These are phyloP conservation scores for Biscogniauxia marginata DNA, from an alignment of 2,329 filamentous ascomycete species.

Conservation along the genomic window DNA sequence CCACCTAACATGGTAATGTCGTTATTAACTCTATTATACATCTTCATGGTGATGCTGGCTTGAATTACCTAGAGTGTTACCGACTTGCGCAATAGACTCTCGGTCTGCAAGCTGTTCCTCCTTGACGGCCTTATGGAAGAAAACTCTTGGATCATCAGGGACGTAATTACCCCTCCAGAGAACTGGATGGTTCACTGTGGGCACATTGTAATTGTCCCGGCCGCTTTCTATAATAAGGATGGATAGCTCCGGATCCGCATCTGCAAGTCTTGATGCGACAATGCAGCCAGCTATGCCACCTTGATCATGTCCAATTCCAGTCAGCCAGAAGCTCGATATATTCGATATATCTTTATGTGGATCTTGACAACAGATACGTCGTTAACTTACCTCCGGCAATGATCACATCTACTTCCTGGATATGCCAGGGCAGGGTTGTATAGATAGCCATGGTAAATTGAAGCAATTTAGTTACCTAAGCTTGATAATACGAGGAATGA, in stretches of 20 bases:
- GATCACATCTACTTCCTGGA: too few relatives aligned
- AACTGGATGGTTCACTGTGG: slow-evolving; percentile 39
- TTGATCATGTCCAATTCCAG: too few relatives aligned
- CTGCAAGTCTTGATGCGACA: slow-evolving; percentile 15
- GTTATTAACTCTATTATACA: too few relatives aligned
- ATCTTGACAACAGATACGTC: too few relatives aligned
- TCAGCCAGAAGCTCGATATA: too few relatives aligned
- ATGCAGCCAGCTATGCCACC: slow-evolving; percentile 20
- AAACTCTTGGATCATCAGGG: slow-evolving; percentile 38
- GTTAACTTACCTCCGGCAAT: too few relatives aligned
- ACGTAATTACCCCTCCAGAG: slow-evolving; percentile 47
- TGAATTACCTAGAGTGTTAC: slow-evolving; percentile 29
- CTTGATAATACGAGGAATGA: too few relatives aligned
- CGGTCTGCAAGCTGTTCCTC: slow-evolving; percentile 41
- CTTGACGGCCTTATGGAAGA: slow-evolving; percentile 44
- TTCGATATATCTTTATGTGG: too few relatives aligned
- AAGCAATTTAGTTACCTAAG: too few relatives aligned
- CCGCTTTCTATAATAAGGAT: slow-evolving; percentile 19
- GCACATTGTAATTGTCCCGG: slow-evolving; percentile 13
- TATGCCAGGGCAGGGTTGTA: too few relatives aligned
- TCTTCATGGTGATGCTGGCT: too few relatives aligned
- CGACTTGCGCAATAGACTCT: slow-evolving; percentile 36
- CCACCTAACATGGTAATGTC: slow-evolving; percentile 53
- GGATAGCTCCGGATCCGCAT: slow-evolving; percentile 16
- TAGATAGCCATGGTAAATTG: too few relatives aligned